Conservation (phyloP, 352 stramenopile species). For the Globisporangium mamillatum region DNA sequence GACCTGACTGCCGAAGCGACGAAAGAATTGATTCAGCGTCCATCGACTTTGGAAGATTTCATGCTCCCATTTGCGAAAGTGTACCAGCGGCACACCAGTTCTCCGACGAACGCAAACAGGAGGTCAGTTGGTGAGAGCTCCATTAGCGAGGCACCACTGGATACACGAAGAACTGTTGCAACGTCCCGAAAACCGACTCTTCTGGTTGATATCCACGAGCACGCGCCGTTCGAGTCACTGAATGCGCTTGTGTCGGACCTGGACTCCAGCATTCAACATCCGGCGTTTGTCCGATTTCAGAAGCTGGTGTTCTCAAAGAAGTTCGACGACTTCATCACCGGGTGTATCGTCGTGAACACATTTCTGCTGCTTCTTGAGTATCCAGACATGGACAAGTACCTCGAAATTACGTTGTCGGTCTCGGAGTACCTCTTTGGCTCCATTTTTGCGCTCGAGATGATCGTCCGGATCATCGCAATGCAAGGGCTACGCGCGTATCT, state of each 20-base stretch:
- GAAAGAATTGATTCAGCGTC: slow-evolving; percentile 51
- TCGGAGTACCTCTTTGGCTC: slow-evolving; percentile 72
- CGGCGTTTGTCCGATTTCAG: slow-evolving; percentile 29
- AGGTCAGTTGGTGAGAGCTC: slow-evolving; percentile 10
- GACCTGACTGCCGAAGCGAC: slow-evolving; percentile 66
- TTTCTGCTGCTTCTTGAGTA: slow-evolving; percentile 68
- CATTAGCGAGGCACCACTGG: slow-evolving; percentile 5
- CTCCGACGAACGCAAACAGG: slow-evolving; percentile 5
- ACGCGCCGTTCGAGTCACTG: slow-evolving; percentile 17
- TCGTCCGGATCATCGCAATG: slow-evolving; percentile 57
- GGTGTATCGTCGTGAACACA: slow-evolving; percentile 69
- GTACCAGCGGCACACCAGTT: slow-evolving; percentile 18
- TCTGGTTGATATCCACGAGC: slow-evolving; percentile 20
- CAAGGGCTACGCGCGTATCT: slow-evolving; percentile 47
- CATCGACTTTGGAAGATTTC: slow-evolving; percentile 36
- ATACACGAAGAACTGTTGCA: not conserved
- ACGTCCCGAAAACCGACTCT: slow-evolving; percentile 13
- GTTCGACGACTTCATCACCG: slow-evolving; percentile 71
- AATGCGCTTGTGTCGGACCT: slow-evolving; percentile 6
- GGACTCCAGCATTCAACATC: not conserved
- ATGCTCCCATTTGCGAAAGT: slow-evolving; percentile 28
- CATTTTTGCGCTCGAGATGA: slow-evolving; percentile 64
- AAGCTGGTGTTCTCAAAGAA: slow-evolving; percentile 63
- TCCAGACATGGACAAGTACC: slow-evolving; percentile 41
- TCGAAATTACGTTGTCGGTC: slow-evolving; percentile 40